A percentile compares a stretch with the other conserved stretches of the same genome.
phyloP scores from a whole-genome alignment of 352 stramenopile species.

The Globisporangium polare region DNA sequence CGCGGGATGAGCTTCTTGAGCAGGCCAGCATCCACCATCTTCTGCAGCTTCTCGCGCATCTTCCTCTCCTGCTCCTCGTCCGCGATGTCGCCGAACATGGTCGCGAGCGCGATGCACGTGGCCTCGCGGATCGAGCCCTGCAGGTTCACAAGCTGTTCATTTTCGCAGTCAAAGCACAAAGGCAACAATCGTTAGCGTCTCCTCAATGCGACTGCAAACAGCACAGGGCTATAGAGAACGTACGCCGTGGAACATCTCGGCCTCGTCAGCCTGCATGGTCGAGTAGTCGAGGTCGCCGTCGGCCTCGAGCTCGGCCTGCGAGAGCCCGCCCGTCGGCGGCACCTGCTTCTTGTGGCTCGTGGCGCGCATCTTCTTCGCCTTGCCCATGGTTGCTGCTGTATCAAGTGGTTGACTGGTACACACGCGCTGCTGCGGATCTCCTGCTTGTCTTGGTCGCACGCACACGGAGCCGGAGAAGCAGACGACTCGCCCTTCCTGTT shows the following conservation, averaged over 20 bases:
- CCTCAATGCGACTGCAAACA: neutral
- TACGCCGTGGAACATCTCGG: conserved; percentile 66
- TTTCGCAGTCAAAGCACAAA: neutral
- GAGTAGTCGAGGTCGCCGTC: conserved; percentile 36
- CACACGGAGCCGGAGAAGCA: neutral
- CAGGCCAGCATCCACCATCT: conserved; percentile 76
- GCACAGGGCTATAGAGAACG: conserved; percentile 7
- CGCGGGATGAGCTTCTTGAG: conserved; percentile 79
- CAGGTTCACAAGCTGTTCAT: conserved; percentile 49
- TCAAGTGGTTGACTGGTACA: neutral
- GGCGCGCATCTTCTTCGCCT: conserved; percentile 83
- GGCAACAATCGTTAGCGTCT: conserved; percentile 1
- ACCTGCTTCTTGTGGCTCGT: conserved; percentile 82
- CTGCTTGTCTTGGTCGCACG: neutral
- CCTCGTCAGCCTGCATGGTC: conserved; percentile 47
- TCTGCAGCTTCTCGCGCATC: conserved; percentile 56
- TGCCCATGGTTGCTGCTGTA: conserved; percentile 55
- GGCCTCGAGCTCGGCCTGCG: conserved; percentile 52
- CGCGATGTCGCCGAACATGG: conserved; percentile 74
- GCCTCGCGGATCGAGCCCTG: conserved; percentile 82
- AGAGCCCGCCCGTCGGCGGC: conserved; percentile 54
- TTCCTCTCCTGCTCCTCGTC: conserved; percentile 59
- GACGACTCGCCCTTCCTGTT: too few relatives aligned
- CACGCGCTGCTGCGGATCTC: neutral
- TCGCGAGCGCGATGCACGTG: conserved; percentile 80